Percentiles rank a stretch among this genome's conserved stretches.
Conservation (phyloP, 2,329 filamentous ascomycete genomes). For the Cytospora schulzeri region DNA sequence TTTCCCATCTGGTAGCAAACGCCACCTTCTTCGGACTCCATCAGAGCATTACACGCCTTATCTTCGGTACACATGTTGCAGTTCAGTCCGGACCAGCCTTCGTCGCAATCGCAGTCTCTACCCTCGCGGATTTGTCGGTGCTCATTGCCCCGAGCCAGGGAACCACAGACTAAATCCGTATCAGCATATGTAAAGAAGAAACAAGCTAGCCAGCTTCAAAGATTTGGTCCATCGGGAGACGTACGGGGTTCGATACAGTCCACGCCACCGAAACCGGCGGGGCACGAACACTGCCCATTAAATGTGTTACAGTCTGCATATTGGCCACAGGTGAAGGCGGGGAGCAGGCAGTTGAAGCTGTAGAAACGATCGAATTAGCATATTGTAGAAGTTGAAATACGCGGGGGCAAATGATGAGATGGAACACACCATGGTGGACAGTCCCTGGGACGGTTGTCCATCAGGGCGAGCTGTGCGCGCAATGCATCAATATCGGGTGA, state of each 20-base stretch:
- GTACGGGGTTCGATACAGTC: slow-evolving; percentile 83
- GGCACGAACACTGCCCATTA: slow-evolving; percentile 91
- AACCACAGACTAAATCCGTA: slow-evolving; percentile 70
- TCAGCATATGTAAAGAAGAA: slow-evolving; percentile 13
- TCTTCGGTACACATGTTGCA: slow-evolving; percentile 92
- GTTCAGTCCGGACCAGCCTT: slow-evolving; percentile 96
- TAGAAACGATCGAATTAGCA: slow-evolving; percentile 30
- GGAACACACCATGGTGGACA: slow-evolving; percentile 73
- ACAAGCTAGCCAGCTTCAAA: not conserved
- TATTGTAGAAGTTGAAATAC: not conserved
- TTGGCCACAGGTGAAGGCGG: slow-evolving; percentile 88
- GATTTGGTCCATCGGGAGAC: slow-evolving; percentile 30
- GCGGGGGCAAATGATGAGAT: slow-evolving; percentile 27
- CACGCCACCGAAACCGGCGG: slow-evolving; percentile 88
- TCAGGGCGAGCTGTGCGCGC: slow-evolving; percentile 67
- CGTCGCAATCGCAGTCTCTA: slow-evolving; percentile 78
- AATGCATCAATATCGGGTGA: slow-evolving; percentile 52
- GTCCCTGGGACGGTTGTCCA: slow-evolving; percentile 72
- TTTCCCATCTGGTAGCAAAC: slow-evolving; percentile 92
- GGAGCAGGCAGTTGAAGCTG: slow-evolving; percentile 97
- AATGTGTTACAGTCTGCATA: slow-evolving; percentile 86
- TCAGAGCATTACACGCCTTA: slow-evolving; percentile 82
- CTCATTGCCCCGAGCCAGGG: slow-evolving; percentile 71
- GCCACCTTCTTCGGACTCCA: slow-evolving; percentile 78
- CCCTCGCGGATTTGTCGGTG: slow-evolving; percentile 75